Percentiles rank a stretch among this genome's conserved stretches.
These are phyloP conservation scores for Ananas comosus DNA, from an alignment of 176 grass and related monocot genomes.

Conservation along the genomic window DNA sequence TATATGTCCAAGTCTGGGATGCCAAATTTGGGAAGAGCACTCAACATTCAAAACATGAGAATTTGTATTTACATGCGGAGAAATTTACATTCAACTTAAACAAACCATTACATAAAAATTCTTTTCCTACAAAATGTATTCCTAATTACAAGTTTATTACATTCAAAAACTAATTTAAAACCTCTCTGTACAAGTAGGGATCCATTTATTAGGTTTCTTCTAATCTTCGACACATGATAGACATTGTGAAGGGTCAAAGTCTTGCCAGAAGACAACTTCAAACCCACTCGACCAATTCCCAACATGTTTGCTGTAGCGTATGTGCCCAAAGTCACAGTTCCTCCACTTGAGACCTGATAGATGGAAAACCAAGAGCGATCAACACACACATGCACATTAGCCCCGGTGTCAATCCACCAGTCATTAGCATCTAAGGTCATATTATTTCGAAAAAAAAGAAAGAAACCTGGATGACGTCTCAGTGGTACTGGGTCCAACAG, in stretches of 20 bases:
- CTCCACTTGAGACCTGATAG: neutral
- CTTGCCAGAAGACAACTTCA: neutral
- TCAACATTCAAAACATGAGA: too few species aligned
- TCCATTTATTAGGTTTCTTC: neutral
- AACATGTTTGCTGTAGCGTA: neutral
- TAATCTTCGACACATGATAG: neutral
- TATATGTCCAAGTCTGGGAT: neutral
- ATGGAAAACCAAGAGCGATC: neutral
- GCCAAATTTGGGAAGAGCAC: neutral
- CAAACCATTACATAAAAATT: too few species aligned
- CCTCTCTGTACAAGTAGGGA: neutral
- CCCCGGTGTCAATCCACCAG: neutral
- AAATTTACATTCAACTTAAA: too few species aligned
- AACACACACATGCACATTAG: neutral
- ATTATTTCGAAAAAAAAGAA: neutral
- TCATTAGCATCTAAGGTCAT: neutral
- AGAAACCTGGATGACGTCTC: neutral
- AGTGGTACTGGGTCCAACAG: neutral
- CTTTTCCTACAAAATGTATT: too few species aligned
- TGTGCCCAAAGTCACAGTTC: neutral
- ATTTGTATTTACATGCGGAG: too few species aligned
- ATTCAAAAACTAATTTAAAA: too few species aligned
- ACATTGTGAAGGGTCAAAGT: neutral
- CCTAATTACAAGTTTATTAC: neutral
- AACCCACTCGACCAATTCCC: neutral